Base-by-base conservation (phyloP, 257 asterid genomes). In the Primulina tabacum region DNA sequence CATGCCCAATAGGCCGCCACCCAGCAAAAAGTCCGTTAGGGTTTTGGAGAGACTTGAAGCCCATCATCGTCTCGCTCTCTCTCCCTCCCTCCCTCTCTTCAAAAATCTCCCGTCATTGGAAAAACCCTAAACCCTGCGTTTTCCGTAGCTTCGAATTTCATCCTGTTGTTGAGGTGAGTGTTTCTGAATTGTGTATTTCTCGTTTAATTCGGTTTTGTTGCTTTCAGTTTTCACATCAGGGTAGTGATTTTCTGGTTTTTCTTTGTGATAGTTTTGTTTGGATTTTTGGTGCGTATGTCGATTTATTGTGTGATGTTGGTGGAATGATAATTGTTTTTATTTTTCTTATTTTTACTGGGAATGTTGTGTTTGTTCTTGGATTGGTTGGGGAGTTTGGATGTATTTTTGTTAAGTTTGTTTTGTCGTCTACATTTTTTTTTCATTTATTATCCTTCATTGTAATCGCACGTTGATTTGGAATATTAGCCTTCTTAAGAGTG, bases 1-100 rank as follows among this genome's bases (percentile, higher is more conserved):
- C 76, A 76, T 68, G 32, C 59, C 62, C 52, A 68, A 77, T 73
- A 80, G 82, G 82, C 82, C 77, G 82, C 82, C 82, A 58, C 70
- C 3, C 3, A 34, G 29, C 4, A 40, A 10, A 57, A 71, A 80
- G 77, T 82, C 82, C 74, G n/a, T 75, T 81, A 81, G 85, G 85
- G 85, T 81, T 81, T 77, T 35, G 72, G 74, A 60, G 74, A 60
- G 65, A 10, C 43, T 21, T 7, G 14, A 74, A 75, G 80, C 85
- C 80, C 85, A 74, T 55, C 82, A 5, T 61, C 29, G 35, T 40
- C 64, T 2, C 65, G 16, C 34, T 20, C 80, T 70, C 80, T 17
- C 80, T 70, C 80, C 72, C 80, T 75, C 71, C 60, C 21, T 34
- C 61, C 53, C 10, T 37, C 61, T 21, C 55, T 21, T 16, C 62